Evolutionary conservation across 139 green algal genomes (phyloP).

Genomic region (Gonium pectorale): DNA sequence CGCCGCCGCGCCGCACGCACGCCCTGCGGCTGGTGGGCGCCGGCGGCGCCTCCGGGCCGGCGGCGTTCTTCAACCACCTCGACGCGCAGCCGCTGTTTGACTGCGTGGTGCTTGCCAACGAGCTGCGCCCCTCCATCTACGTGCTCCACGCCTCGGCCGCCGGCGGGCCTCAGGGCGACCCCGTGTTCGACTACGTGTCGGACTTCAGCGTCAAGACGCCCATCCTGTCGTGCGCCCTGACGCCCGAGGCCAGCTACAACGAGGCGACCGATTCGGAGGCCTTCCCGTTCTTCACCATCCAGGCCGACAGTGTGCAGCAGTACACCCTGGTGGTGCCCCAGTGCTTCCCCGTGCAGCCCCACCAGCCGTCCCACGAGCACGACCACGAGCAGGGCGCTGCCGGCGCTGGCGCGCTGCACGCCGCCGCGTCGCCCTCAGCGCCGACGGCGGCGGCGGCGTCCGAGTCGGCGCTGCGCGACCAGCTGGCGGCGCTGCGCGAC

Average conservation of each 20-base stretch:
- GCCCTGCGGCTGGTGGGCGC: constrained; percentile 9
- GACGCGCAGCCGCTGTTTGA: constrained; percentile 52
- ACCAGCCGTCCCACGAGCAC: too few relatives aligned
- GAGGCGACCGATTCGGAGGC: constrained; percentile 18
- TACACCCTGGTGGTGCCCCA: constrained; percentile 78
- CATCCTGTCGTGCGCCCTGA: constrained; percentile 78
- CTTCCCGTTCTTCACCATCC: constrained; percentile 58
- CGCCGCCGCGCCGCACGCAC: constrained; percentile 17
- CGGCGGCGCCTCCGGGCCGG: constrained; percentile 10
- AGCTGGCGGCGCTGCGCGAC: not conserved
- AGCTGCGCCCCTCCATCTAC: constrained; percentile 73
- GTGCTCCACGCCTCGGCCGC: constrained; percentile 59
- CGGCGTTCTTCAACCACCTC: constrained; percentile 73
- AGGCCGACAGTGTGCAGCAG: constrained; percentile 89
- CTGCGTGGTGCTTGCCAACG: constrained; percentile 85
- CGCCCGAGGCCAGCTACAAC: constrained; percentile 39
- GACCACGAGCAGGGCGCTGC: too few relatives aligned
- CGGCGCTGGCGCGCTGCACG: not conserved
- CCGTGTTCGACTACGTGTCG: constrained; percentile 73
- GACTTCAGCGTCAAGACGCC: constrained; percentile 82
- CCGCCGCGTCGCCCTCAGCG: not conserved
- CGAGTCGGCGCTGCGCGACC: not conserved
- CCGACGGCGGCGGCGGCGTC: not conserved
- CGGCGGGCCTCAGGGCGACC: not conserved
- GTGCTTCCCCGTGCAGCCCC: constrained; percentile 73